phyloP scores from a whole-genome alignment of 495 filamentous ascomycete species.

The Trichoderma asperelloides region DNA sequence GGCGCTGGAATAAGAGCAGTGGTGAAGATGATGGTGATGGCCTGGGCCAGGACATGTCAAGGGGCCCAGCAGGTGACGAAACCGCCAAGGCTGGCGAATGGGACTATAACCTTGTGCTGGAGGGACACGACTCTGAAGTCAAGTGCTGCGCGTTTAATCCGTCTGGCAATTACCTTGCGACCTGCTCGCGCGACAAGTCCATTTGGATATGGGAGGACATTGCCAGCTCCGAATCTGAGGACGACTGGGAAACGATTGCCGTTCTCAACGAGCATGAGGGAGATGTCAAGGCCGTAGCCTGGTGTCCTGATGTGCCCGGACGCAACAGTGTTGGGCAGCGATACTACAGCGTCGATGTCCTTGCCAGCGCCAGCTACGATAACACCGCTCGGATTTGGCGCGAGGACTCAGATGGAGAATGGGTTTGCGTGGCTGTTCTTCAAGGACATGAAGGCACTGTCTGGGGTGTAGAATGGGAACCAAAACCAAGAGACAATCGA shows the following conservation, averaged over 20 bases:
- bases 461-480: constrained; percentile 82
- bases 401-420: constrained; percentile 81
- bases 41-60: constrained; percentile 15
- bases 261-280: constrained; percentile 89
- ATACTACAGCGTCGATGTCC: constrained; percentile 45
- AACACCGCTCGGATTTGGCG: constrained; percentile 82
- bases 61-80: constrained; percentile 11
- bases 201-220: constrained; percentile 99
- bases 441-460: constrained; percentile 74
- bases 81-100: constrained; percentile 37
- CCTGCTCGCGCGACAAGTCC: constrained; percentile 82
- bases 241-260: constrained; percentile 92
- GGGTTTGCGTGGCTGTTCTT: constrained; percentile 78
- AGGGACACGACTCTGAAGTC: constrained; percentile 90
- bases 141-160: constrained; percentile 78
- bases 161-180: constrained; percentile 73
- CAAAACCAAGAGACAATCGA: constrained; percentile 26
- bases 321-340: constrained; percentile 31
- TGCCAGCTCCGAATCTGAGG: constrained; percentile 55
- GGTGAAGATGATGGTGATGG: constrained; percentile 19
- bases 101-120: constrained; percentile 77
- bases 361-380: constrained; percentile 86
- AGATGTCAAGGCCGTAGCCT: constrained; percentile 87
- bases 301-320: constrained; percentile 58
- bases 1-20: constrained; percentile 55